phyloP scores from a whole-genome alignment of 768 basidiomycete genomes.

The Crassisporium funariophilum region DNA sequence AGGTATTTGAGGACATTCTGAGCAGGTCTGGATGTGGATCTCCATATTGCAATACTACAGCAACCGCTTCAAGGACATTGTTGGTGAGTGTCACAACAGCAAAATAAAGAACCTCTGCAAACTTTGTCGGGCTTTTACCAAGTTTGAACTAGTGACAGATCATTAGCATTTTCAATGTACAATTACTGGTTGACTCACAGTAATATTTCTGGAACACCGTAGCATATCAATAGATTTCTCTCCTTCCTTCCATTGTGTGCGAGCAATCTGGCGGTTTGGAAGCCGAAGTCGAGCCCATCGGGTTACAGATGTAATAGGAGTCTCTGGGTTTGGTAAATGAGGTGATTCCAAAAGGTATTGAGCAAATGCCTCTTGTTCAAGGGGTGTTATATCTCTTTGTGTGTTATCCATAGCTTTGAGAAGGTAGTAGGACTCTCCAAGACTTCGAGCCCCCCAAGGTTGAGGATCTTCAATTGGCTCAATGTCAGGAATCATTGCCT shows the following conservation, averaged over 20 bases:
- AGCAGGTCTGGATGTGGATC: neutral
- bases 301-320: neutral
- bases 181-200: conserved; percentile 23
- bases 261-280: conserved; percentile 38
- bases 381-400: neutral
- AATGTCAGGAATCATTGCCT: conserved; percentile 11
- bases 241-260: conserved; percentile 34
- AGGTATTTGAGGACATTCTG: neutral
- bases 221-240: conserved; percentile 17
- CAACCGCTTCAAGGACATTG: neutral
- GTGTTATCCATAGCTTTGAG: conserved; percentile 17
- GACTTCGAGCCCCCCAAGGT: conserved; percentile 11
- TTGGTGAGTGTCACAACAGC: too few relatives aligned
- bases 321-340: conserved; percentile 2
- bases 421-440: conserved; percentile 17
- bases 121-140: neutral
- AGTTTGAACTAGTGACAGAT: neutral
- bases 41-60: neutral
- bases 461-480: conserved; percentile 1
- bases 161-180: neutral
- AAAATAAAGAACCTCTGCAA: conserved; percentile 17
- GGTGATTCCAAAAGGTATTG: neutral
- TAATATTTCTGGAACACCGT: conserved; percentile 32
- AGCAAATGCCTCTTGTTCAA: neutral
- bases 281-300: conserved; percentile 35